Base-by-base conservation (phyloP, 1,284 basidiomycete genomes). In the Cutaneotrichosporon dermatis region DNA sequence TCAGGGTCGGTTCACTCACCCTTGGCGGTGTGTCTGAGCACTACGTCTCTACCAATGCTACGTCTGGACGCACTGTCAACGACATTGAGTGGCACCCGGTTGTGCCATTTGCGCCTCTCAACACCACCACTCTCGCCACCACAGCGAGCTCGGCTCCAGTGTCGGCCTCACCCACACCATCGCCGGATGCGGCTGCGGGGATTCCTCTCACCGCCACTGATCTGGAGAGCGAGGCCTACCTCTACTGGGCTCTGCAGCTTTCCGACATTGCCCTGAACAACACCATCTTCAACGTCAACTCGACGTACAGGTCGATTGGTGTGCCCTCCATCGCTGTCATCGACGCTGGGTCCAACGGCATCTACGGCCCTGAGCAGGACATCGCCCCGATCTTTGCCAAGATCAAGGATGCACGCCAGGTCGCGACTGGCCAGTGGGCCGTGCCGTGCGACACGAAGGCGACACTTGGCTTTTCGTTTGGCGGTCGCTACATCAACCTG, bases 341-440 rank as follows among this genome's bases (percentile, higher is more conserved):
- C 57, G 90, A 94, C 71, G 80, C 87, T 83, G 91, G 91, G 13
- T 83, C 86, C 11, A 79, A 84, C 53, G 90, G 90, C 4, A 84
- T 94, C 49, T 88, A 85, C 69, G 91, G 90, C 1, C 89, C 91
- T 8, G 86, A 85, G 67, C 83, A 86, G 73, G 90, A 92, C 76
- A 89, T 93, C 34, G 80, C 83, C 8, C 82, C 84, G 49, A 74
- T 93, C 35, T 93, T 86, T 71, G 54, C 80, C 6, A 70, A 78
- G 41, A 85, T 93, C 59, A 80, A 81, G 25, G 84, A 84, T 25
- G 83, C 87, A 44, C 84, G 91, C 41, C 82, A 92, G 45, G 87
- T 92, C 0, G 62, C 67, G 4, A 69, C 70, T 54, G 91, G 91
- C 1, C 86, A 86, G 73, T 94, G 89, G 88, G 89, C 84, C 7